A percentile compares a stretch with the other conserved stretches of the same genome.
These are phyloP conservation scores for Potentilla sterilis DNA, from an alignment of 306 rosid genomes.

Conservation along the genomic window DNA sequence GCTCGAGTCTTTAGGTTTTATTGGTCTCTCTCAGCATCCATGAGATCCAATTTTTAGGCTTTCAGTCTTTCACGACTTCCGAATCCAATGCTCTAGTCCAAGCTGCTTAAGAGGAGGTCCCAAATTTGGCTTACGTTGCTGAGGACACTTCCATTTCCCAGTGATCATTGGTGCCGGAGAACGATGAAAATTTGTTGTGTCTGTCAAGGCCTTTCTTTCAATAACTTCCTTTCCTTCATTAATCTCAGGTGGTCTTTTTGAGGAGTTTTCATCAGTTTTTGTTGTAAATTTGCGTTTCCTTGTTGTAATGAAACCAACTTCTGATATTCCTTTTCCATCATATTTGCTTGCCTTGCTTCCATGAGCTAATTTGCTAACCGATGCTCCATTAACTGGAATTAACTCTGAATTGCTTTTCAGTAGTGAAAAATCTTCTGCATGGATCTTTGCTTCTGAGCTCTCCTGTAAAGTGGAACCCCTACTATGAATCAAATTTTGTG, in stretches of 20 bases:
- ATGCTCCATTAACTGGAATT: constrained; percentile 16
- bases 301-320: constrained; percentile 54
- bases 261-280: constrained; percentile 31
- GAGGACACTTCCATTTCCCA: constrained; percentile 91
- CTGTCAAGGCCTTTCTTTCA: constrained; percentile 57
- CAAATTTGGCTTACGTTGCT: constrained; percentile 55
- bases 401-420: constrained; percentile 1
- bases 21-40: not conserved
- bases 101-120: constrained; percentile 90
- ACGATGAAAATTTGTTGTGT: constrained; percentile 56
- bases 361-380: constrained; percentile 28
- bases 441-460: constrained; percentile 20
- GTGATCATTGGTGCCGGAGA: constrained; percentile 38
- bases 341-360: constrained; percentile 39
- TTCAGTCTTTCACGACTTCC: constrained; percentile 29
- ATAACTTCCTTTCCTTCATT: constrained; percentile 20
- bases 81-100: constrained; percentile 83
- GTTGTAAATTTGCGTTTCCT: constrained; percentile 34
- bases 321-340: constrained; percentile 21
- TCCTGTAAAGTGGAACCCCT: constrained; percentile 18
- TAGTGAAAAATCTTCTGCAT: constrained; percentile 15
- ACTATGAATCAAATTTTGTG: constrained; percentile 9
- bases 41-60: not conserved
- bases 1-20: not conserved
- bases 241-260: constrained; percentile 28